Evolutionary conservation across 306 rosid genomes (phyloP).

Genomic region (Heteromeles arbutifolia): DNA sequence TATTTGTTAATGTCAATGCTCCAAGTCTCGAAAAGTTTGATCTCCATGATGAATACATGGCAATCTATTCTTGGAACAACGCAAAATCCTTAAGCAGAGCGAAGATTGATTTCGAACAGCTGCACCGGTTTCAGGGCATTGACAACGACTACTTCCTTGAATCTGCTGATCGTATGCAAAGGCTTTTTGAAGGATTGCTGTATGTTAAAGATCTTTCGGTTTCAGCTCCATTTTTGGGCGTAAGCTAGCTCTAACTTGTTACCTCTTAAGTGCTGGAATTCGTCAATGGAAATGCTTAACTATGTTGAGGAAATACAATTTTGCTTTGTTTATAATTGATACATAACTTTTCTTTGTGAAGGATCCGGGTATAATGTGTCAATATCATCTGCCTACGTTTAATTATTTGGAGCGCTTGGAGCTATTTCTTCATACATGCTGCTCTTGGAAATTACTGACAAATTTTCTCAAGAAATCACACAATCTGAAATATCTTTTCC

Average conservation of each 20-base stretch:
- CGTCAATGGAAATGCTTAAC: not conserved
- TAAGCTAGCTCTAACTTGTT: not conserved
- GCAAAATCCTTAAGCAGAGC: not conserved
- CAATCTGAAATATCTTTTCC: not conserved
- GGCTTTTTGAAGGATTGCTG: not conserved
- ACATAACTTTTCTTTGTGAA: not conserved
- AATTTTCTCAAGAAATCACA: not conserved
- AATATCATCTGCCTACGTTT: too few relatives aligned
- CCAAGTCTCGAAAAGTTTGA: not conserved
- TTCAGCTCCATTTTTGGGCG: not conserved
- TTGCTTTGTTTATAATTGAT: not conserved
- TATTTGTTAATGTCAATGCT: not conserved
- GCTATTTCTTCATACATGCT: not conserved
- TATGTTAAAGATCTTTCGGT: not conserved
- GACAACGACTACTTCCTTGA: not conserved
- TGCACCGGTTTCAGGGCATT: not conserved
- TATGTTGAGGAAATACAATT: not conserved
- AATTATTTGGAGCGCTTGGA: not conserved
- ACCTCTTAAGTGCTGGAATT: not conserved
- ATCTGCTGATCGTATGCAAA: not conserved
- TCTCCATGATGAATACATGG: not conserved
- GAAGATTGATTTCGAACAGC: not conserved
- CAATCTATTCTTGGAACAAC: not conserved
- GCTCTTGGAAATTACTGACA: not conserved
- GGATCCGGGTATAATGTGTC: not conserved